Percentiles rank a stretch among this genome's conserved stretches.
These are phyloP conservation scores for Xerocomus potaroensis DNA, from an alignment of 768 basidiomycete species.

Conservation along the genomic window DNA sequence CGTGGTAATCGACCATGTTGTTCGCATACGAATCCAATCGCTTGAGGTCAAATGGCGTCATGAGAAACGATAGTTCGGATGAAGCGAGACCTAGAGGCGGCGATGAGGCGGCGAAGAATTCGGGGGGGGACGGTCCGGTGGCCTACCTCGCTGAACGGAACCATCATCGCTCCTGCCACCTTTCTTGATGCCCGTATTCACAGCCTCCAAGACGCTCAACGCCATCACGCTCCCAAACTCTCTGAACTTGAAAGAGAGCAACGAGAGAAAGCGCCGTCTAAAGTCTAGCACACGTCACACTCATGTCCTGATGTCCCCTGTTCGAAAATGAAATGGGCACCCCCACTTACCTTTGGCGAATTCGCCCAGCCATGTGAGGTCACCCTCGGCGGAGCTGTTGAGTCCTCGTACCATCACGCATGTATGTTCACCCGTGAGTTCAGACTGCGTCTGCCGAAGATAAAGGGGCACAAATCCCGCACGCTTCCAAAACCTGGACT, in stretches of 20 bases:
- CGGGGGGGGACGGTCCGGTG: slow-evolving; percentile 29
- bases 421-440: slow-evolving; percentile 94
- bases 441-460: slow-evolving; percentile 88
- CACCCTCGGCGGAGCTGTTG: slow-evolving; percentile 56
- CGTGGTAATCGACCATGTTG: slow-evolving; percentile 95
- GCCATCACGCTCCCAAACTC: slow-evolving; percentile 89
- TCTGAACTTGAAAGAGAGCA: slow-evolving; percentile 92
- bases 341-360: slow-evolving; percentile 74
- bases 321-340: background rate
- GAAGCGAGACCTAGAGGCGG: slow-evolving; percentile 14
- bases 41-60: slow-evolving; percentile 94
- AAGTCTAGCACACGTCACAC: slow-evolving; percentile 57
- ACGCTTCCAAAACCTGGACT: slow-evolving; percentile 87
- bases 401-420: slow-evolving; percentile 93
- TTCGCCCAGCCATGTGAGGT: slow-evolving; percentile 80
- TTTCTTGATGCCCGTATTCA: slow-evolving; percentile 56
- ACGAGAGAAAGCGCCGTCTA: slow-evolving; percentile 79
- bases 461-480: slow-evolving; percentile 90
- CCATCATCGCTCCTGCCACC: slow-evolving; percentile 34
- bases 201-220: slow-evolving; percentile 84
- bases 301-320: background rate
- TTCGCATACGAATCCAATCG: slow-evolving; percentile 94
- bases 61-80: slow-evolving; percentile 53
- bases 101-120: background rate
- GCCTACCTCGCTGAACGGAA: slow-evolving; percentile 8